Percentiles rank a stretch among this genome's conserved stretches.
Evolutionary conservation across 2,329 filamentous ascomycete species (phyloP).

Genomic region (Rhinocladiella mackenziei): DNA sequence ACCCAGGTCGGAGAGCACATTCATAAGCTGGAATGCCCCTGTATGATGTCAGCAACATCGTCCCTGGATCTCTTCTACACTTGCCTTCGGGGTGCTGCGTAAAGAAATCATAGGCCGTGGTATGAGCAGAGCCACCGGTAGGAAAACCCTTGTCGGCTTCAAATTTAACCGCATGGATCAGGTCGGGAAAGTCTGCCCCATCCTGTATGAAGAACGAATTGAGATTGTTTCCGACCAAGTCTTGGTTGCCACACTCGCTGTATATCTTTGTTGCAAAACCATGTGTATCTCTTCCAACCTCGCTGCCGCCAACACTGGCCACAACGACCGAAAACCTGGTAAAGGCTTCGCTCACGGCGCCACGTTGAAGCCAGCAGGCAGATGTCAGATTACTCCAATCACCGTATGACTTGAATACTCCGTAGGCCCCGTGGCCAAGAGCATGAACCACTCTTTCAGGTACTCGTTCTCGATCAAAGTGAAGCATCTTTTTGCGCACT

Average conservation of each 20-base stretch:
- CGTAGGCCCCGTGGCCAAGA: slow-evolving; percentile 54
- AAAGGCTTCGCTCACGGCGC: slow-evolving; percentile 16
- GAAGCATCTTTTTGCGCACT: slow-evolving; percentile 64
- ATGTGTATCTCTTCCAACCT: slow-evolving; percentile 47
- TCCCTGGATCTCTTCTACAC: neutral
- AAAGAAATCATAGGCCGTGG: slow-evolving; percentile 58
- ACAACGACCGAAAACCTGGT: slow-evolving; percentile 46
- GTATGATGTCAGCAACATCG: neutral
- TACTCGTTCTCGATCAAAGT: slow-evolving; percentile 60
- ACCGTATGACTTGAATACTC: slow-evolving; percentile 52
- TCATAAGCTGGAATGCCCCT: slow-evolving; percentile 58
- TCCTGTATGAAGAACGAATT: slow-evolving; percentile 47
- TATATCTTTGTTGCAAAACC: slow-evolving; percentile 51
- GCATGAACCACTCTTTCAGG: slow-evolving; percentile 60
- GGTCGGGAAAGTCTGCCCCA: slow-evolving; percentile 40
- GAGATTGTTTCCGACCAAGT: slow-evolving; percentile 45
- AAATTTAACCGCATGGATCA: slow-evolving; percentile 42
- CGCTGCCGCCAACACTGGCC: slow-evolving; percentile 44
- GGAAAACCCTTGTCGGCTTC: slow-evolving; percentile 42
- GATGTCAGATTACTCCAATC: slow-evolving; percentile 22
- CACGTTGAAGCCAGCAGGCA: slow-evolving; percentile 19
- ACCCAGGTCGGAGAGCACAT: slow-evolving; percentile 62
- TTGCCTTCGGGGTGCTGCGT: slow-evolving; percentile 57
- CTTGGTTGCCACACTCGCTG: slow-evolving; percentile 50
- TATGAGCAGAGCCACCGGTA: slow-evolving; percentile 47